Conservation (phyloP, 164 flowering plant species). For the Houttuynia cordata region DNA sequence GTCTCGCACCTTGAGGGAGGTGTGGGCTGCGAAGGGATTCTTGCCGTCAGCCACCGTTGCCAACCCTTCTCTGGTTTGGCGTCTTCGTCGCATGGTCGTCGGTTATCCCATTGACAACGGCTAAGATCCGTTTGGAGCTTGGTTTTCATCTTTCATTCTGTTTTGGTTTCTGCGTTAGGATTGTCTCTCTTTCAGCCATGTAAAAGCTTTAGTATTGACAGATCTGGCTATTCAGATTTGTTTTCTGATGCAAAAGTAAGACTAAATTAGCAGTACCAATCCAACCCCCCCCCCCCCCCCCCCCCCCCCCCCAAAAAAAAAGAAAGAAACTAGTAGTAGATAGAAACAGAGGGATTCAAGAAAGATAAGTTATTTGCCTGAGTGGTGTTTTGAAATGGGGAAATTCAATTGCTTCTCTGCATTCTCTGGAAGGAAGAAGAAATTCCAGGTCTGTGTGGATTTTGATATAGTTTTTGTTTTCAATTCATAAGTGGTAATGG, state of each 20-base stretch:
- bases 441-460: constrained; percentile 46
- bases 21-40: constrained; percentile 6
- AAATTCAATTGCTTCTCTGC: constrained; percentile 37
- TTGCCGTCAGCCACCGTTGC: background rate
- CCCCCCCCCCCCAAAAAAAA: too few species aligned
- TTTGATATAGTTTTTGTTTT: background rate
- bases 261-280: too few species aligned
- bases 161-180: background rate
- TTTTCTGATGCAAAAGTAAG: too few species aligned
- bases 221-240: background rate
- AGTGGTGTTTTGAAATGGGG: constrained; percentile 20
- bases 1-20: constrained; percentile 21
- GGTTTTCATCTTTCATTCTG: background rate
- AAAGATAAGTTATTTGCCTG: background rate
- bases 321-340: too few species aligned
- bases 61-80: constrained; percentile 22
- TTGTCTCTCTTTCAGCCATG: constrained; percentile 10
- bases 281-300: too few species aligned
- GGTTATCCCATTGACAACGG: constrained; percentile 65
- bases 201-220: constrained; percentile 1
- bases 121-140: constrained; percentile 20
- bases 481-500: background rate
- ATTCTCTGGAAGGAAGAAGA: constrained; percentile 38
- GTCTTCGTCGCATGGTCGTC: constrained; percentile 16
- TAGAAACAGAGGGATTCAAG: background rate